Evolutionary conservation across 1,284 basidiomycete species (phyloP).

Genomic region (Ceratobasidium sp.): DNA sequence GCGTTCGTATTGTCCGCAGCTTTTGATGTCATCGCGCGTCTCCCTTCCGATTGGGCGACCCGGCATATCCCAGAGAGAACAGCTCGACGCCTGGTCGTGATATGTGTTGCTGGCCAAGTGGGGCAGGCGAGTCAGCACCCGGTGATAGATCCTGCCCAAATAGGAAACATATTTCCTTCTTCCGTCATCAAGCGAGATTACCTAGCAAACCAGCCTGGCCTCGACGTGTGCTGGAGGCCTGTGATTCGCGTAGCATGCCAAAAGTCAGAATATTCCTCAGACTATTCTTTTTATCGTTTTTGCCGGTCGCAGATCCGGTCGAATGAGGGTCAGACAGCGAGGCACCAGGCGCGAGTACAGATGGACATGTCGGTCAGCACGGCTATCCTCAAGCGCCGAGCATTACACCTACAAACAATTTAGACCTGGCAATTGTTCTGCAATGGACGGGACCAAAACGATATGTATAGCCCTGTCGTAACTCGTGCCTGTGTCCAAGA

Average conservation of each 20-base stretch:
- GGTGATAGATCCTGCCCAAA: constrained; percentile 6
- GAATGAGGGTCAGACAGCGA: constrained; percentile 7
- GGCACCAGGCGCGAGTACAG: background rate
- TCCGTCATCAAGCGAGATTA: constrained; percentile 16
- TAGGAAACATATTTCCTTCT: constrained; percentile 9
- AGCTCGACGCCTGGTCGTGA: background rate
- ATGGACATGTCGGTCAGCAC: background rate
- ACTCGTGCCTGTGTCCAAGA: constrained; percentile 3
- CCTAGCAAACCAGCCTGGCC: background rate
- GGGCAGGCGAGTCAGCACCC: background rate
- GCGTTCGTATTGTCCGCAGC: constrained; percentile 23
- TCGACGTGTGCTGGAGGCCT: background rate
- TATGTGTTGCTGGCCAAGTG: background rate
- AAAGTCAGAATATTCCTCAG: background rate
- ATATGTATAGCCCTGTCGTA: background rate
- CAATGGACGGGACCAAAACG: background rate
- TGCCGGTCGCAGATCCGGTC: background rate
- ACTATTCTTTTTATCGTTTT: background rate
- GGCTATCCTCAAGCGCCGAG: background rate
- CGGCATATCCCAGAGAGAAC: constrained; percentile 11
- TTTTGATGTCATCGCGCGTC: background rate
- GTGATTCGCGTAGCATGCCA: background rate
- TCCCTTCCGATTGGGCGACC: background rate
- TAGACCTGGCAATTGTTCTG: background rate
- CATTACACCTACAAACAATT: background rate